These are phyloP conservation scores for Tetrapyrgos nigripes DNA, from an alignment of 1,284 basidiomycete genomes.

Conservation along the genomic window DNA sequence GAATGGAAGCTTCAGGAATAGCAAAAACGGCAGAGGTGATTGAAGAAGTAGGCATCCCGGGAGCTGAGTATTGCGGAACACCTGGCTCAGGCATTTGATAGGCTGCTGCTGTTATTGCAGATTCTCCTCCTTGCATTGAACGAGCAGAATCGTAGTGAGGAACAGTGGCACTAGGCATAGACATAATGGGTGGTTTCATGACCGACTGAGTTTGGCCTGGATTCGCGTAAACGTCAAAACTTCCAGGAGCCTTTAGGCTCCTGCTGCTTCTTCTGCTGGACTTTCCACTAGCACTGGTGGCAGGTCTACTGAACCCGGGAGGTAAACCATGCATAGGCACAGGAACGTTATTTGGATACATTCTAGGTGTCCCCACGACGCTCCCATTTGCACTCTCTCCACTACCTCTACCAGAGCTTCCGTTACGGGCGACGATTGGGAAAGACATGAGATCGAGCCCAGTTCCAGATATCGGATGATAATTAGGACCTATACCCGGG, in stretches of 20 bases:
- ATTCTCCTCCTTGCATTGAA: background rate
- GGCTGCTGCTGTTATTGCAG: conserved; percentile 2
- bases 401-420: background rate
- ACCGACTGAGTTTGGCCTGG: background rate
- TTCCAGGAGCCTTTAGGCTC: background rate
- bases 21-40: conserved; percentile 1
- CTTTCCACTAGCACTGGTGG: conserved; percentile 1
- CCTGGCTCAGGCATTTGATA: conserved; percentile 6
- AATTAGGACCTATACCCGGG: background rate
- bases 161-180: background rate
- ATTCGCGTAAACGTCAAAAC: background rate
- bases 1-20: conserved; percentile 1
- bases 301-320: background rate
- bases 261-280: background rate
- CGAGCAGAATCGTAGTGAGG: background rate
- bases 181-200: background rate
- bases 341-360: background rate
- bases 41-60: background rate
- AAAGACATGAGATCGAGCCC: conserved; percentile 3
- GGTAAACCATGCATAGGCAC: background rate
- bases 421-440: conserved; percentile 1
- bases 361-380: background rate
- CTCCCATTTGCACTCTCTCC: background rate
- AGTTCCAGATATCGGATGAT: conserved; percentile 1
- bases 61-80: background rate